Evolutionary conservation across 805 yeast genomes (phyloP), one percentile per base, ranked within the genome.

Genomic region (Scheffersomyces lignosus): DNA sequence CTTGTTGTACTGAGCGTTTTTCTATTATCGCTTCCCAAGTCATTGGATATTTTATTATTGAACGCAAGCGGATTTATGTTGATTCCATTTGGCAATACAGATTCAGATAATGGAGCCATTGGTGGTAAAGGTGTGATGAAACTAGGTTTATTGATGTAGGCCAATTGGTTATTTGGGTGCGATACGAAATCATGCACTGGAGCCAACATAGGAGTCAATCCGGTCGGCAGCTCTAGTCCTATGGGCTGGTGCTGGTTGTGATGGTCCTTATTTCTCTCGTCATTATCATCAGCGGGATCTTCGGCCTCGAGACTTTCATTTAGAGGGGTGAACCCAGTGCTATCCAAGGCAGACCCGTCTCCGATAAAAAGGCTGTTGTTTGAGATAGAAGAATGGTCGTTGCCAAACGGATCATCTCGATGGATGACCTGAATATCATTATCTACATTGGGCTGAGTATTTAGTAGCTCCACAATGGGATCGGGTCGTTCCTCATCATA

Each of bases 1-100:
- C 93, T 93, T 71, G 81, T 79, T 7, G 93, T 96, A 65, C 93
- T 93, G 0, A 96, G 95, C 1, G 98, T 95, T 36, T 88, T 69
- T 0, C 80, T 54, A 52, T 82, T 83, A 12, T 71, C 64, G 3
- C 58, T 59, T 5, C 49, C 41, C 1, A 45, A 37, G 18, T 66
- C 71, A 40, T 64, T 63, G 37, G 55, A 57, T 33, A 29, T 18
- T 24, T 54, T 54, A 40, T 57, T 64, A 8, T 39, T 33, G 10
- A 36, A n/a, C 3, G 52, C 16, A 5, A 48, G 36, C 2, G 55
- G 53, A 12, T 41, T 53, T n/a, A 54, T 34, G 12, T 42, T 40
- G 18, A 51, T 33, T 5, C 50, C 47, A 33, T 45, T 44, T 4
- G 65, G 64, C 22, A 62, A 33, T 1, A 56, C 62, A 15, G 60